Evolutionary conservation across 2,329 filamentous ascomycete species (phyloP).

Genomic region (Monosporascus sp.): DNA sequence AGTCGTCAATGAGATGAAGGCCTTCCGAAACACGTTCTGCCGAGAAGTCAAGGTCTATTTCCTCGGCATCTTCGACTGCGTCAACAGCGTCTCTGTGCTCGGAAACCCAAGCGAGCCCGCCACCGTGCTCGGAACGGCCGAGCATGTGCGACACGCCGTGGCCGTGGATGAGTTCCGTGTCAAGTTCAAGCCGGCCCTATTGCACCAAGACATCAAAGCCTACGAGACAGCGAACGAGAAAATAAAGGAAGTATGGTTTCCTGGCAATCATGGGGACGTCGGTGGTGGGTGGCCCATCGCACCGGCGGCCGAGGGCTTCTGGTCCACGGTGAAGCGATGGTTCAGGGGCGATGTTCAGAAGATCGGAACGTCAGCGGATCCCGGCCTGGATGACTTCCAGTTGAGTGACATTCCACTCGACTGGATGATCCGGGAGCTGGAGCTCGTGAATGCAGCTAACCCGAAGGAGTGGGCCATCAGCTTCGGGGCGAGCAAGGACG

Average conservation of each 20-base stretch:
- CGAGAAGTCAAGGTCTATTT: constrained; percentile 46
- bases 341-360: constrained; percentile 29
- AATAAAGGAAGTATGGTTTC: constrained; percentile 51
- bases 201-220: constrained; percentile 34
- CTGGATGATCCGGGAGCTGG: constrained; percentile 49
- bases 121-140: constrained; percentile 34
- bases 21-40: constrained; percentile 45
- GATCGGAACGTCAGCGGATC: constrained; percentile 24
- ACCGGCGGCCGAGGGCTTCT: constrained; percentile 23
- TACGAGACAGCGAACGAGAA: constrained; percentile 28
- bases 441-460: constrained; percentile 30
- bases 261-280: constrained; percentile 48
- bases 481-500: constrained; percentile 27
- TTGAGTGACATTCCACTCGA: constrained; percentile 46
- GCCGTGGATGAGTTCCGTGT: constrained; percentile 48
- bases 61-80: constrained; percentile 51
- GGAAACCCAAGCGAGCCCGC: constrained; percentile 35
- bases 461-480: constrained; percentile 24
- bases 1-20: constrained; percentile 32
- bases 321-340: constrained; percentile 31
- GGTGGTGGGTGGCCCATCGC: constrained; percentile 46
- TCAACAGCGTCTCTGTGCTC: constrained; percentile 43
- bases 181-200: constrained; percentile 49
- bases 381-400: constrained; percentile 31
- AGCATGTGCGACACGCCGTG: constrained; percentile 46